Base-by-base conservation (phyloP, 768 basidiomycete species). In the Mycena alexandri region DNA sequence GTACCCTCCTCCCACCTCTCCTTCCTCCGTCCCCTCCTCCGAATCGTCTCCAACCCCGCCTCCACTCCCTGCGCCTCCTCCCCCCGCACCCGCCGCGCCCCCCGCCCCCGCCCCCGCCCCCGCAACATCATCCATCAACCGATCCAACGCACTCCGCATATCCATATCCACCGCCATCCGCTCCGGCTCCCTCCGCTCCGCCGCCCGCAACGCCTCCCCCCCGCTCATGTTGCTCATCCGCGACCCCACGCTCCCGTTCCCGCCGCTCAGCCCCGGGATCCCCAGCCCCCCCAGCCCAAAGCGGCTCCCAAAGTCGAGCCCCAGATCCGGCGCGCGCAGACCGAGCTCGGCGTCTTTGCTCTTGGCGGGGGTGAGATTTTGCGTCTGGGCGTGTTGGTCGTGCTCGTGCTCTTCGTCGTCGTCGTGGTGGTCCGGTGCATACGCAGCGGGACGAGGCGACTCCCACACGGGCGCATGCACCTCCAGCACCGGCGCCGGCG, bases 121-220 rank as follows among this genome's bases (percentile, higher is more conserved):
- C 48, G 84, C 86, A 21, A 91, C 90, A 61, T 91, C 88, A 68
- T 91, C 89, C 87, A 93, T 90, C 34, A 93, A 80, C 48, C 89
- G 80, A 73, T 93, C 91, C 34, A 93, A 81, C 8, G 91, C 91
- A 67, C 89, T 90, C 66, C 87, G 87, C 86, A 91, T 91, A 52
- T 91, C 91, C 81, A 87, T 85, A 68, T 87, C 85, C 29, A 90
- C 87, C 70, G 88, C 85, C 29, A 88, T 57, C 34, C 66, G 70
- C 50, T 68, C 66, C 0, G 58, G 65, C 41, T 47, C 76, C 51
- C 57, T 71, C 68, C 42, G 73, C 61, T 36, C 77, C 66, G 68
- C 71, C 12, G 71, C 50, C 14, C 68, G 47, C 38, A 64, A 52
- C n/a, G 62, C n/a, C 57, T 51, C 13, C 62, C 43, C 71, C 61